Conservation (phyloP, 2,329 filamentous ascomycete genomes). For the Trichoderma guizhouense region DNA sequence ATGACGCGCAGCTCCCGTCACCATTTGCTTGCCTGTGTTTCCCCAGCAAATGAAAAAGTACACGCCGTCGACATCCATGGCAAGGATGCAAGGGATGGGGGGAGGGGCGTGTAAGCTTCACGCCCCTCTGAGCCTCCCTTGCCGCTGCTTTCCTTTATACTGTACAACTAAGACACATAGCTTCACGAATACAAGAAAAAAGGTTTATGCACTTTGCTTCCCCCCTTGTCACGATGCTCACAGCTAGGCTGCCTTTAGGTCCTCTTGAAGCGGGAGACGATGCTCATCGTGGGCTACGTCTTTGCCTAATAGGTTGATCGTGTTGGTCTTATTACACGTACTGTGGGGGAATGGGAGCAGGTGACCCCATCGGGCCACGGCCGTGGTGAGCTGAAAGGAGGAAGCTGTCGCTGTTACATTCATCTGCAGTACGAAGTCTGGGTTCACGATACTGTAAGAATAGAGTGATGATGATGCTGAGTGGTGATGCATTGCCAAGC, state of each 20-base stretch:
- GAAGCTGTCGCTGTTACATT: background rate
- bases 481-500: background rate
- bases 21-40: background rate
- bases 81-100: background rate
- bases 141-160: background rate
- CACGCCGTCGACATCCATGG: background rate
- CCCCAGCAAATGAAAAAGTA: background rate
- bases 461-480: background rate
- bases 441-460: background rate
- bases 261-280: background rate
- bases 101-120: background rate
- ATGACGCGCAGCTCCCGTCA: conserved; percentile 14
- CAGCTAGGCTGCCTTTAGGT: background rate
- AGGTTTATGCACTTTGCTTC: background rate
- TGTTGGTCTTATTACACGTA: background rate
- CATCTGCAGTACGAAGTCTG: background rate
- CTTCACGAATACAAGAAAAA: background rate
- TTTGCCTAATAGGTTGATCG: background rate
- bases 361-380: conserved; percentile 11
- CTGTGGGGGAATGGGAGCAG: background rate
- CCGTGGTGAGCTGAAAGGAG: background rate
- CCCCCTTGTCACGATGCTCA: background rate
- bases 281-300: background rate
- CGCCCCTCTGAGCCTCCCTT: background rate
- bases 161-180: background rate